Base-by-base conservation (phyloP, 139 green algal species). In the Mychonastes homosphaera region DNA sequence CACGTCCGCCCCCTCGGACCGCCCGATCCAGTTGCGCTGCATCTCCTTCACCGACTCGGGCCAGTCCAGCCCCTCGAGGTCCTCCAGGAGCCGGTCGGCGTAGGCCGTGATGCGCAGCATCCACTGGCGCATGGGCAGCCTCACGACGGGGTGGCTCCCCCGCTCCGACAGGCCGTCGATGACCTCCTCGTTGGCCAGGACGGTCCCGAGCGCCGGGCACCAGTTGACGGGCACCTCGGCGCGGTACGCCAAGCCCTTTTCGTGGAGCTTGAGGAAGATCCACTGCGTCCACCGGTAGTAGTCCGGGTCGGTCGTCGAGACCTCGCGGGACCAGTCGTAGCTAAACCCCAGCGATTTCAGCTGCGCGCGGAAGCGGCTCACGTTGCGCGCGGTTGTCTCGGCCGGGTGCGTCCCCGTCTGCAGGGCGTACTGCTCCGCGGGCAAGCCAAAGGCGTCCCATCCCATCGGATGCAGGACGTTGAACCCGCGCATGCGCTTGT, bases 391-490 rank as follows among this genome's bases (percentile, higher is more conserved):
- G 1, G 92, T 99, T 0, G 92, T 97, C 15, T 82, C 77, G 2
- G 66, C 65, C 0, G 92, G 92, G 75, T 99, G 92, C 0, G 89
- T 97, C 39, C 89, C 89, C 1, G 90, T 98, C 79, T 90, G 72
- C 26, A 98, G 78, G 2, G 92, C 92, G 62, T 97, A 98, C 74
- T 98, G 89, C 82, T 99, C 92, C 0, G 92, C 92, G 9, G 92
- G 92, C 49, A 99, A 74, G 0, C 92, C 92, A 60, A 99, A 99
- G 0, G 92, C 90, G 68, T 99, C 92, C 89, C 89, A 99, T 35
- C 92, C 92, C 82, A 99, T 99, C 18, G 92, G 92, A 70, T 99
- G 92, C 66, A 99, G 78, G 46, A 99, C 92, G 60, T 99, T 97
- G 65, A 81, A 88, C 27, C 91, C 92, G 23, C 61, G 62, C 83